Base-by-base conservation (phyloP, 1,284 basidiomycete genomes). In the Moesziomyces parantarcticus region DNA sequence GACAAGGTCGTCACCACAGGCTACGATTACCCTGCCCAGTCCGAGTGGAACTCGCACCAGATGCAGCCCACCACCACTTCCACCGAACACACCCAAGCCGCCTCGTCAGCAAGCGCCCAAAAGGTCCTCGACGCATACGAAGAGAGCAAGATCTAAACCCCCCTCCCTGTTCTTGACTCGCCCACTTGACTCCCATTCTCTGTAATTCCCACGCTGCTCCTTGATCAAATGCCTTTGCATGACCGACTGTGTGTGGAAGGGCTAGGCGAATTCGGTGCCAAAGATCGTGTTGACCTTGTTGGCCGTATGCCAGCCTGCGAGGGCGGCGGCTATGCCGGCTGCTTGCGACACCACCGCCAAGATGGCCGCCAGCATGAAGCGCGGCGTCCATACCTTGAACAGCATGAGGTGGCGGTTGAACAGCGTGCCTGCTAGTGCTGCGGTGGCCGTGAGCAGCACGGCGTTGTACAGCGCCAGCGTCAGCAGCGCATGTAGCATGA, bases 341-440 rank as follows among this genome's bases (percentile, higher is more conserved):
- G 87, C 14, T 75, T 88, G 87, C 6, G 87, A 84, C 0, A 84
- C 70, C 7, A 88, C 57, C 29, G 87, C 71, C 14, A 82, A 82
- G 4, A 86, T 81, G 0, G 88, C 91, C 0, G 89, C 91, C 16
- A 89, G 83, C 90, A 97, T 95, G 82, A 95, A 96, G 62, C 95
- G 86, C 51, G 97, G 97, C 29, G 94, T 94, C 83, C 98, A 99
- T 6, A 97, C 91, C 85, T 98, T 98, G 94, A 96, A 99, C 39
- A 98, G 94, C 95, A 99, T 98, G 74, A 99, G 84, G 84, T 99
- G 97, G 42, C 96, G 84, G 58, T 94, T 85, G 56, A 98, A 86
- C 6, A 89, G 84, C 5, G 92, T 90, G 10, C 89, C 89, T 3
- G 91, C 89, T 7, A 96, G 82, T 0, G 55, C 97, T 85, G 55